Base-by-base conservation (phyloP, 257 asterid genomes). In the Nicotiana knightiana region DNA sequence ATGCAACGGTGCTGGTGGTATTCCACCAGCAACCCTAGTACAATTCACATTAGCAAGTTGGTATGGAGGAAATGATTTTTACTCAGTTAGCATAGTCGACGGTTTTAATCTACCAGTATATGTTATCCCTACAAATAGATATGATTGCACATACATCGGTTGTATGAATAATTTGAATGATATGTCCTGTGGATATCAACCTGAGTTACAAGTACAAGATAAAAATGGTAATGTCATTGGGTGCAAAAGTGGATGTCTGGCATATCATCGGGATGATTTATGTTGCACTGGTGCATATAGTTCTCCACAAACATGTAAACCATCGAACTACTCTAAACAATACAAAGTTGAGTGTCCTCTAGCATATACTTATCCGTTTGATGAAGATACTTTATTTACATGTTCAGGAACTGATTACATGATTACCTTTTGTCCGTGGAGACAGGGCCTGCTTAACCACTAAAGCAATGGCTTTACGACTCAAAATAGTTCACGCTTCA, bases 341-440 rank as follows among this genome's bases (percentile, higher is more conserved):
- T 86, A 90, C 67, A 88, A 87, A 81, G 21, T 64, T 1, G 26
- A 9, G 7, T 91, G 92, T 24, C 93, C 91, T 3, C 84, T 84
- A 32, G 89, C 95, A 12, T 91, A 90, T 75, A 90, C 93, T 73
- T 91, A 91, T 55, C 92, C 93, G 15, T 91, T 76, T 17, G 95
- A 90, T 51, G 92, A n/a, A 46, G 86, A 87, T 3, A 85, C 93
- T 85, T 86, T 88, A 26, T 88, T 86, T 62, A 91, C 95, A 0
- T 87, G 93, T 16, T 86, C 84, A 0, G 91, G 86, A 11, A 79
- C 58, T 2, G 66, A 87, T 21, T 91, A 88, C 67, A 28, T 62
- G 13, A 35, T 91, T 65, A 88, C 84, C 0, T 91, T 90, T 24
- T 91, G 95, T 55, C 91, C 92, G 4, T 88, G 61, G 77, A 33